Conservation (phyloP, 306 rosid genomes). For the Sindora glabra region DNA sequence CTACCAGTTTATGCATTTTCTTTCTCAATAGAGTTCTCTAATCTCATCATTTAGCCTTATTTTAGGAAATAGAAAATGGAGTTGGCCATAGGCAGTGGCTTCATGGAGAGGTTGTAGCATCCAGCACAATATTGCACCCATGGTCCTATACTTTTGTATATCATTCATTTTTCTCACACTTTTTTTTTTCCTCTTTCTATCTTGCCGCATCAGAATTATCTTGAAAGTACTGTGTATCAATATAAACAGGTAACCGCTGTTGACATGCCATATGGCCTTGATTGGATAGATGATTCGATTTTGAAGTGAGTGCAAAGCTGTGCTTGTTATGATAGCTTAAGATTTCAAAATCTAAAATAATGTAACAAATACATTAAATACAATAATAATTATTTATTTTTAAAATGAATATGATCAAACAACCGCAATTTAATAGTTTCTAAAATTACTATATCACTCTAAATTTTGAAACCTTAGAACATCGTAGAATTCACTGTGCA, state of each 20-base stretch:
- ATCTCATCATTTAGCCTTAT: slow-evolving; percentile 5
- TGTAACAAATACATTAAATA: too few species aligned
- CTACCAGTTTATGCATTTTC: slow-evolving; percentile 7
- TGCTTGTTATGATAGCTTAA: too few species aligned
- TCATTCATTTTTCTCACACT: background rate
- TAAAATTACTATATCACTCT: too few species aligned
- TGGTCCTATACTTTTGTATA: slow-evolving; percentile 3
- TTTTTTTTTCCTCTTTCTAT: background rate
- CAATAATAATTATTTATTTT: too few species aligned
- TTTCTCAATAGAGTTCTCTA: background rate
- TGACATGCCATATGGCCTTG: slow-evolving; percentile 90
- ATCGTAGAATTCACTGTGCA: too few species aligned
- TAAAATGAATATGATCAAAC: too few species aligned
- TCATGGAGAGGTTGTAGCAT: slow-evolving; percentile 98
- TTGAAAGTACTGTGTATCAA: slow-evolving; percentile 23
- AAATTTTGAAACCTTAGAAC: too few species aligned
- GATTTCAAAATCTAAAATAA: too few species aligned
- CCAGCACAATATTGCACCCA: slow-evolving; percentile 59
- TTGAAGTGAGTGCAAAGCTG: slow-evolving; percentile 62
- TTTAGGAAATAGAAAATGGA: slow-evolving; percentile 85
- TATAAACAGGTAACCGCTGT: slow-evolving; percentile 82
- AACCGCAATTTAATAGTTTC: too few species aligned
- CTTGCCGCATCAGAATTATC: background rate
- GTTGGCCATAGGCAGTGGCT: slow-evolving; percentile 92
- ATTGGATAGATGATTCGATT: slow-evolving; percentile 85